Evolutionary conservation across 2,329 filamentous ascomycete species (phyloP).

Genomic region (Mycocentrospora acerina): DNA sequence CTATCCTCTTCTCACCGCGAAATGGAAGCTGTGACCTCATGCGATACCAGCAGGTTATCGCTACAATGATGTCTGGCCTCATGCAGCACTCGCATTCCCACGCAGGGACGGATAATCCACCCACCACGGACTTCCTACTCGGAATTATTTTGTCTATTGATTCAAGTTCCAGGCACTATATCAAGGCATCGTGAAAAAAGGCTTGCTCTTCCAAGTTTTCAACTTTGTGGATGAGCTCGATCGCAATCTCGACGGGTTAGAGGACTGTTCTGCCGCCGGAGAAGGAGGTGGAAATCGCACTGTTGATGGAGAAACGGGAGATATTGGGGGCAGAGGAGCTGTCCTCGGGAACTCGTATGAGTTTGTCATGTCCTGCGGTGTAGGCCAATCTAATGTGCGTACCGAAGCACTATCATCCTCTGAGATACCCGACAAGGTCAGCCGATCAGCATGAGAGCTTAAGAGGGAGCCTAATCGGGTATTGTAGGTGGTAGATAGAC

Average conservation of each 20-base stretch:
- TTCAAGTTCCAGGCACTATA: not conserved
- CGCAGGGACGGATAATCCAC: too few relatives aligned
- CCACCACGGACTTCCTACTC: conserved; percentile 1
- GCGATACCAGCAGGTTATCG: too few relatives aligned
- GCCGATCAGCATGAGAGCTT: conserved; percentile 34
- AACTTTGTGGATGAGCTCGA: conserved; percentile 2
- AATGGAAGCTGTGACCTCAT: too few relatives aligned
- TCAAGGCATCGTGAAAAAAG: conserved; percentile 34
- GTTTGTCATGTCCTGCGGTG: conserved; percentile 11
- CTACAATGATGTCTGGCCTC: too few relatives aligned
- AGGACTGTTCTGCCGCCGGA: conserved; percentile 2
- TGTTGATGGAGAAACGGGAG: conserved; percentile 14
- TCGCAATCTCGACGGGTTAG: conserved; percentile 4
- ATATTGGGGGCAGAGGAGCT: conserved; percentile 14
- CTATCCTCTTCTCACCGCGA: too few relatives aligned
- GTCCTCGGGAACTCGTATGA: conserved; percentile 17
- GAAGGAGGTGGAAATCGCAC: conserved; percentile 14
- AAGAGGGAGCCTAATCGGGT: conserved; percentile 33
- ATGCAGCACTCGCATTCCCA: too few relatives aligned
- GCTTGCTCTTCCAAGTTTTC: conserved; percentile 33
- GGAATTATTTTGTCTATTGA: not conserved
- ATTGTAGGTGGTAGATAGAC: conserved; percentile 22
- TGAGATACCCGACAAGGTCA: conserved; percentile 31
- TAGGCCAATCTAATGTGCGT: conserved; percentile 22
- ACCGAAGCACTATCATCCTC: conserved; percentile 35